Evolutionary conservation across 1,139 yeast species (phyloP), one percentile per base, ranked within the genome.

Genomic region (Zygoascus meyerae): DNA sequence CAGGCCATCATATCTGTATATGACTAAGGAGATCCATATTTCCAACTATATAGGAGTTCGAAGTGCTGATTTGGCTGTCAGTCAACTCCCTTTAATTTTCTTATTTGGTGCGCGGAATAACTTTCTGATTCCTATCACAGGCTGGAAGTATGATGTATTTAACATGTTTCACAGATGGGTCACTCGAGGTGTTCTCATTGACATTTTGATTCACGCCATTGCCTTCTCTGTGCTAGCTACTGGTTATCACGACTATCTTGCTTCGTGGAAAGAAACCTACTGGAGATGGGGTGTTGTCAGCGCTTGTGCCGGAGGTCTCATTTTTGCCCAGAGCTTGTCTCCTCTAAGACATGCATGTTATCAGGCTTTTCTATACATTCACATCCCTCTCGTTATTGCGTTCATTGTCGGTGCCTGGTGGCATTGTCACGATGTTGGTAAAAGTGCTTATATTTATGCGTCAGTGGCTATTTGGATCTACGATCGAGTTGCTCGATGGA

Each of bases 51-150:
- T 77, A 37, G 86, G 81, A 40, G 83, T 79, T 57, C 72, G 94
- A 62, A 62, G 82, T 1, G 86, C 83, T 17, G 62, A 75, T 12
- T 57, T 78, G 50, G 68, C 75, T 4, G 59, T 73, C 42, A 71
- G 71, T 48, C 67, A 75, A 48, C 63, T 77, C 46, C 86, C 87
- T 7, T 49, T 75, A 5, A 58, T 77, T 40, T 66, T 79, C 17
- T 61, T 81, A 40, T 79, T 81, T 60, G 79, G 81, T 9, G 83
- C 85, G 12, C 70, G 86, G 66, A 84, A 84, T 62, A 84, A 83
- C 60, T 66, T 83, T 45, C 63, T 84, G 56, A 77, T 78, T 53
- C 73, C 75, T 71, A 44, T 79, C 36, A 79, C 87, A 3, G 85
- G 87, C 34, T 81, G 87, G 83, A 70, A 77, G 21, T 75, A 74